Base-by-base conservation (phyloP, 2,329 filamentous ascomycete genomes). In the Talaromyces verruculosus region DNA sequence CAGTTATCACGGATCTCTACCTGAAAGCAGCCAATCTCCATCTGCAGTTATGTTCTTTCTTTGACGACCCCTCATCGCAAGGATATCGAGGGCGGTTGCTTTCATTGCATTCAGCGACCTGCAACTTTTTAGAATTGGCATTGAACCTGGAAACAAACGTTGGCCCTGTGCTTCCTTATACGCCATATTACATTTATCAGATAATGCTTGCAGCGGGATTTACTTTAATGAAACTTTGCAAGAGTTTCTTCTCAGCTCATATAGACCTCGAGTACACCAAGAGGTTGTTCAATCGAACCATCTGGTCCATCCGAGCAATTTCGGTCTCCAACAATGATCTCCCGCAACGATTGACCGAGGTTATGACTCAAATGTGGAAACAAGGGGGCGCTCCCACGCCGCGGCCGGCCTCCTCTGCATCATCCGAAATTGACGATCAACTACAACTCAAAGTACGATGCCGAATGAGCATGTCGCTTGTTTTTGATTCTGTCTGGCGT, bases 401-500 rank as follows among this genome's bases (percentile, higher is more conserved):
- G 61, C 72, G 70, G 41, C 71, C 69, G 58, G 65, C 70, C 59
- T 69, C 70, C 58, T 69, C 68, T 49, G 74, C 68, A 61, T 74
- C 70, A 30, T 67, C 72, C 11, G 75, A 78, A 37, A 71, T 77
- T 30, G 79, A 82, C 66, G 78, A 79, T 66, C 79, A 80, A 19
- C 76, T 90, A 37, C 84, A 87, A 67, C 80, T 90, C n/a, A 88
- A 86, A 69, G 86, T 90, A 35, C 84, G 87, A 35, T 88, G 86
- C 67, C 82, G 88, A 15, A 89, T 89, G 83, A 89, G 87, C 70
- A 87, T 90, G 81, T 88, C 86, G 45, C 81, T 89, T 15, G 83
- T 90, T 1, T 89, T 86, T 71, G 88, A 90, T 75, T 87, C 85
- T 19, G 86, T 89, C 22, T 89, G 87, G 87, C 82, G 87, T 64